Evolutionary conservation across 2,329 filamentous ascomycete species (phyloP).

Genomic region (Phoma herbarum): DNA sequence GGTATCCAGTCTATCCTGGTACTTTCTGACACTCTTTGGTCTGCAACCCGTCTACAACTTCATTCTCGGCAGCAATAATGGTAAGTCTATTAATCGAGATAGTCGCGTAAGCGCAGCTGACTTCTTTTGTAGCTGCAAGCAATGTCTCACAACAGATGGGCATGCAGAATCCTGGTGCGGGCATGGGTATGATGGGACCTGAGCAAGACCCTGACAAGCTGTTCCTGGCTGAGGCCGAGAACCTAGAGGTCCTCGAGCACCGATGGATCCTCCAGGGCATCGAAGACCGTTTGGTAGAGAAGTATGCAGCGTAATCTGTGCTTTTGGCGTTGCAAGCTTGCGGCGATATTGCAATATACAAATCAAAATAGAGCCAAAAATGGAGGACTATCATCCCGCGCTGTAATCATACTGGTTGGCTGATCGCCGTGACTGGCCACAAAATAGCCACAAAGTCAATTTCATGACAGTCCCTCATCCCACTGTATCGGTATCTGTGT

Average conservation of each 20-base stretch:
- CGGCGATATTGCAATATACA: slow-evolving; percentile 2
- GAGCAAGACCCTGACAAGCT: slow-evolving; percentile 96
- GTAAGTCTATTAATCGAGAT: slow-evolving; percentile 62
- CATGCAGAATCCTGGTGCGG: slow-evolving; percentile 74
- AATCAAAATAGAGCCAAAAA: slow-evolving; percentile 5
- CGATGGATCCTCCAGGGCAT: slow-evolving; percentile 89
- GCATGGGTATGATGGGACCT: slow-evolving; percentile 88
- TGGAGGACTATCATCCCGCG: slow-evolving; percentile 35
- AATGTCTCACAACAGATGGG: slow-evolving; percentile 89
- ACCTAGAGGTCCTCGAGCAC: slow-evolving; percentile 93
- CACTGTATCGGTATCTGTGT: slow-evolving; percentile 35
- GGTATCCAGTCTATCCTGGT: slow-evolving; percentile 99
- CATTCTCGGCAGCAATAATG: slow-evolving; percentile 92
- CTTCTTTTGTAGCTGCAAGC: slow-evolving; percentile 73
- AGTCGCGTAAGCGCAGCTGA: slow-evolving; percentile 39
- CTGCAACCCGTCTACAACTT: slow-evolving; percentile 98
- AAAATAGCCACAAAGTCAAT: slow-evolving; percentile 33
- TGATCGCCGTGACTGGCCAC: slow-evolving; percentile 32
- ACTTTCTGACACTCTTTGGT: slow-evolving; percentile 96
- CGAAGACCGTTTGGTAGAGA: slow-evolving; percentile 79
- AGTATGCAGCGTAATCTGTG: slow-evolving; percentile 38
- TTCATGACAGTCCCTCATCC: slow-evolving; percentile 39
- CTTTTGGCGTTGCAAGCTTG: slow-evolving; percentile 14
- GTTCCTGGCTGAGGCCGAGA: slow-evolving; percentile 91
- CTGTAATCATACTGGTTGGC: slow-evolving; percentile 24